Base-by-base conservation (phyloP, 305 asterid genomes). In the Salvia sclarea region DNA sequence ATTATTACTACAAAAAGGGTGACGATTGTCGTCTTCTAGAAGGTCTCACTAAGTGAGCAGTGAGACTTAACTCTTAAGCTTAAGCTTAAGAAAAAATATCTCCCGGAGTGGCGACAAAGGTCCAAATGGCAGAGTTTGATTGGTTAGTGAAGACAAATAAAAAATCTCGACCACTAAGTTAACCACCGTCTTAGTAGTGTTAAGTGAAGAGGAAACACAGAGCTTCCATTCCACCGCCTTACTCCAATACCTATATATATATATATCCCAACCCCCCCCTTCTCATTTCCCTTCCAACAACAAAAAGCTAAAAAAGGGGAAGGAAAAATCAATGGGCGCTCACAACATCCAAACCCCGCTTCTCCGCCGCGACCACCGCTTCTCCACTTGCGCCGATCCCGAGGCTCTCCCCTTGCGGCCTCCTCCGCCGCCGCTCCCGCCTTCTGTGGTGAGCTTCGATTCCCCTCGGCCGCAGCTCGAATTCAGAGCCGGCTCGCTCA, bases 151-250 rank as follows among this genome's bases (percentile, higher is more conserved):
- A 13, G 53, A 25, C 20, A 22, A 48, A 9, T 6, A 48, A 48
- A 6, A 4, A 16, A 18, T 18, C n/a, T n/a, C n/a, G n/a, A n/a
- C n/a, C n/a, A n/a, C n/a, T n/a, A n/a, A n/a, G n/a, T n/a, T n/a
- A n/a, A n/a, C n/a, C n/a, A n/a, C n/a, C n/a, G n/a, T n/a, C n/a
- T n/a, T n/a, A n/a, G n/a, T n/a, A n/a, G n/a, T 47, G 5, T 48
- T 8, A 18, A 20, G 12, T 18, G 24, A 45, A 48, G 54, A 17
- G 6, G 16, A 41, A 4, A 28, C 33, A 8, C 64, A 17, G 21
- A 17, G 50, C 73, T 1, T 76, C 79, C 85, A 83, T 1, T 76
- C 79, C 85, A 83, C 91, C 86, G 91, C 77, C 91, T 77, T 59
- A 53, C 31, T 12, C 55, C 72, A 61, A 30, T 80, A 76, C 85